These are phyloP conservation scores for Termitomyces sp. DNA, from an alignment of 768 basidiomycete species.

Conservation along the genomic window DNA sequence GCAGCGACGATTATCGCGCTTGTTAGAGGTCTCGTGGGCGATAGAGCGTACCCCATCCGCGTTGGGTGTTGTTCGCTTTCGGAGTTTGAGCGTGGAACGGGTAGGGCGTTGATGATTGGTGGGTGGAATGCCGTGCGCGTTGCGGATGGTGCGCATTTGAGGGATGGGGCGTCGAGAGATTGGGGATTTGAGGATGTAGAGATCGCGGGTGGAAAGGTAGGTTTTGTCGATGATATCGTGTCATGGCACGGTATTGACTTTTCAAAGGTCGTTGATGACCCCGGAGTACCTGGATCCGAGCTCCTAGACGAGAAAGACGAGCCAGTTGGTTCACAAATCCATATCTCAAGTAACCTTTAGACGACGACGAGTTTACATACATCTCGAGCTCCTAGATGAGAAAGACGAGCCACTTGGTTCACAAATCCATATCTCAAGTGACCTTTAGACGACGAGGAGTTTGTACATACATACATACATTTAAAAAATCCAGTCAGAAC, in stretches of 20 bases:
- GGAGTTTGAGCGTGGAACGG: slow-evolving; percentile 36
- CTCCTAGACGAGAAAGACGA: slow-evolving; percentile 39
- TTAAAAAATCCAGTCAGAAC: slow-evolving; percentile 41
- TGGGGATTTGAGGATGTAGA: slow-evolving; percentile 81
- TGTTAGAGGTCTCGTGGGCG: slow-evolving; percentile 49
- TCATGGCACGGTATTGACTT: too few species aligned
- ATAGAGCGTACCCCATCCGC: slow-evolving; percentile 45
- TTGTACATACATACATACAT: not conserved
- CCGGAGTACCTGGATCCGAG: slow-evolving; percentile 66
- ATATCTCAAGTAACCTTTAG: slow-evolving; percentile 31
- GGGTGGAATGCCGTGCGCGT: slow-evolving; percentile 42
- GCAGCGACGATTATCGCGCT: slow-evolving; percentile 72
- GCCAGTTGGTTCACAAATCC: slow-evolving; percentile 47
- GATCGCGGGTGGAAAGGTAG: slow-evolving; percentile 55
- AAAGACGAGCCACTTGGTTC: slow-evolving; percentile 51
- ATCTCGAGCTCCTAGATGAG: slow-evolving; percentile 36
- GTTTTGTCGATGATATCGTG: not conserved
- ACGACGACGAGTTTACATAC: not conserved
- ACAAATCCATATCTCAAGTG: slow-evolving; percentile 34
- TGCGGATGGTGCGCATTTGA: slow-evolving; percentile 54
- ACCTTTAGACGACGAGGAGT: slow-evolving; percentile 27
- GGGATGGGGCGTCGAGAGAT: slow-evolving; percentile 54
- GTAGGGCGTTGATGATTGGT: slow-evolving; percentile 24
- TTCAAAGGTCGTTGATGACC: slow-evolving; percentile 71
- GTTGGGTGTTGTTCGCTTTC: slow-evolving; percentile 77